Base-by-base conservation (phyloP, 805 yeast genomes). In the Candida nonsorbophila region DNA sequence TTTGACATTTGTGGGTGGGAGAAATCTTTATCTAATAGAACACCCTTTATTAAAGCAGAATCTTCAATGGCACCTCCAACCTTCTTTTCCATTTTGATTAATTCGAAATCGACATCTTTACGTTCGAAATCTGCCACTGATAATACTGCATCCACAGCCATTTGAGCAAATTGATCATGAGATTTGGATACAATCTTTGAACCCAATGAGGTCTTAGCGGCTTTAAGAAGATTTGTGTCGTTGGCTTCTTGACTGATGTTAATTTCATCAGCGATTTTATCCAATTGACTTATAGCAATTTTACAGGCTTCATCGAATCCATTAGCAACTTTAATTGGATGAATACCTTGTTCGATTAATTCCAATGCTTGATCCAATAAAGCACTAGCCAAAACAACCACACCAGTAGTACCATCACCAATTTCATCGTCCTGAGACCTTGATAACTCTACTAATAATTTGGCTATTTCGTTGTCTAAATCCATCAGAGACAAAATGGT, bases 391-490 rank as follows among this genome's bases (percentile, higher is more conserved):
- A 92, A 67, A 2, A 92, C 97, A 30, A 92, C 97, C 16, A 92
- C 99, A 52, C 97, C 97, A 4, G 99, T 92, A 16, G 99, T 92
- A 51, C 98, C 98, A 56, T 90, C 98, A 33, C 98, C 98, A 53
- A 90, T 86, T 62, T 90, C 97, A 55, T 92, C 96, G 58, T 90
- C 98, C 67, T 90, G 98, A 16, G 95, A 84, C 55, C 76, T 84
- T 17, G 96, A 83, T 41, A 92, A 72, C 61, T 94, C 95, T 12
- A 92, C 99, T 50, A 92, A 67, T 37, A 92, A 69, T 60, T 92
- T 92, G 42, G 98, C 99, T 45, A 92, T 87, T 62, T 92, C 95
- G 57, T 84, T 88, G 44, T 87, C 95, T 41, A 92, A 70, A 55
- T 92, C 95, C 96, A 92, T 92, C 54, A 87, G 95, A 6, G 94